Conservation (phyloP, 2,329 filamentous ascomycete genomes). For the Huntiella bhutanensis region DNA sequence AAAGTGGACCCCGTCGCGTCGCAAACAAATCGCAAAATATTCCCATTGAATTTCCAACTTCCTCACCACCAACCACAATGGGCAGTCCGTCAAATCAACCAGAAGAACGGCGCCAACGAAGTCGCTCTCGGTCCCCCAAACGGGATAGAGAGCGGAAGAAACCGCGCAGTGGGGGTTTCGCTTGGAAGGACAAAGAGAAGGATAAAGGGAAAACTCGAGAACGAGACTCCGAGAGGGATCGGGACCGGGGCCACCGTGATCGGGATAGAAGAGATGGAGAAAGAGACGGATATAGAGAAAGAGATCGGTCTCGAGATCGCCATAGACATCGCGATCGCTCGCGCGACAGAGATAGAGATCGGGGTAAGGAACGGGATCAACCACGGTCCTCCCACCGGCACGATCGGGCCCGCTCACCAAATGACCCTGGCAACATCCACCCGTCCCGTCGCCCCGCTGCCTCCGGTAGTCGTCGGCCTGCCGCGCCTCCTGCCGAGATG, state of each 20-base stretch:
- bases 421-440: conserved; percentile 18
- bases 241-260: conserved; percentile 14
- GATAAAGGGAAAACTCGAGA: too few relatives aligned
- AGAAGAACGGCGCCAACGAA: neutral
- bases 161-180: conserved; percentile 24
- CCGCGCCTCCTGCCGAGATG: conserved; percentile 45
- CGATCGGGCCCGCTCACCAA: conserved; percentile 12
- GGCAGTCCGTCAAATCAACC: neutral
- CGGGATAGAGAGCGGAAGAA: conserved; percentile 21
- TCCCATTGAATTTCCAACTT: neutral
- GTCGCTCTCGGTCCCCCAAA: conserved; percentile 2
- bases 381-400: too few relatives aligned
- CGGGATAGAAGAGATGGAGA: conserved; percentile 12
- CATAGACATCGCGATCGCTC: neutral
- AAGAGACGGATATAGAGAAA: conserved; percentile 14
- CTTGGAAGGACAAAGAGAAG: conserved; percentile 33
- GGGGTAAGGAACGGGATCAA: conserved; percentile 16
- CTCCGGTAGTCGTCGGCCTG: conserved; percentile 12
- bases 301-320: conserved; percentile 10
- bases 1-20: too few relatives aligned
- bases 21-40: too few relatives aligned
- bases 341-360: conserved; percentile 16
- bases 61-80: neutral
- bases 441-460: conserved; percentile 11
- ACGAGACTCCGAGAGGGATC: neutral